Percentiles rank a stretch among this genome's conserved stretches.
Conservation (phyloP, 2,329 filamentous ascomycete species). For the Aureobasidium leucospermi region DNA sequence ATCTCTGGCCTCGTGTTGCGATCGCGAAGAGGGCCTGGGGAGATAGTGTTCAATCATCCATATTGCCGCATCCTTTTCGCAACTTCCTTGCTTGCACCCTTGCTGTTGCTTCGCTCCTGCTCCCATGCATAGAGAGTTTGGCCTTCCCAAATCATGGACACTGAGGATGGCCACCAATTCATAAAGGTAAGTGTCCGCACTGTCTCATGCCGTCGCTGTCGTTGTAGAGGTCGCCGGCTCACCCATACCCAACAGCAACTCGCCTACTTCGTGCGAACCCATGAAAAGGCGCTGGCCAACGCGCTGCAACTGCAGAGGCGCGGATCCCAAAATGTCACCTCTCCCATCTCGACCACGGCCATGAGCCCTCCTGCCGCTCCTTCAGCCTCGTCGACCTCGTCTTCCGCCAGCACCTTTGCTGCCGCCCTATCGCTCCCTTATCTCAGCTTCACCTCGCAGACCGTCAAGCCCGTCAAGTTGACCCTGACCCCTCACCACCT, state of each 20-base stretch:
- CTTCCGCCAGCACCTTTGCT: conserved; percentile 65
- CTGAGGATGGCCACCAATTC: conserved; percentile 83
- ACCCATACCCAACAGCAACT: conserved; percentile 60
- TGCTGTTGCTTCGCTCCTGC: conserved; percentile 4
- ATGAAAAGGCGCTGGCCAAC: conserved; percentile 96
- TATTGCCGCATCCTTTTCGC: background rate
- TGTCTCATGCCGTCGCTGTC: background rate
- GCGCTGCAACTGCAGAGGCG: conserved; percentile 80
- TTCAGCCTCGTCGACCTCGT: conserved; percentile 65
- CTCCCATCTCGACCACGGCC: conserved; percentile 31
- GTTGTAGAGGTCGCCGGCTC: conserved; percentile 1
- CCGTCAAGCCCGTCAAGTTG: conserved; percentile 80
- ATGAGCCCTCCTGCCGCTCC: conserved; percentile 49
- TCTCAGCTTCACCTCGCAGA: conserved; percentile 76
- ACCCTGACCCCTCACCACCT: conserved; percentile 92
- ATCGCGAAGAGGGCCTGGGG: background rate
- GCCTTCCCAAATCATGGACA: conserved; percentile 54
- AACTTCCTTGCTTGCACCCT: conserved; percentile 4
- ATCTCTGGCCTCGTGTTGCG: background rate
- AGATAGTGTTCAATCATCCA: background rate
- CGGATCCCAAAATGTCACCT: conserved; percentile 48
- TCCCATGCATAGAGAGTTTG: conserved; percentile 11
- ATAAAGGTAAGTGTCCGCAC: conserved; percentile 58
- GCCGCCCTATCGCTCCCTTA: conserved; percentile 81
- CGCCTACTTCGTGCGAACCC: conserved; percentile 89